Conservation (phyloP, 257 asterid species). For the Fraxinus americana region DNA sequence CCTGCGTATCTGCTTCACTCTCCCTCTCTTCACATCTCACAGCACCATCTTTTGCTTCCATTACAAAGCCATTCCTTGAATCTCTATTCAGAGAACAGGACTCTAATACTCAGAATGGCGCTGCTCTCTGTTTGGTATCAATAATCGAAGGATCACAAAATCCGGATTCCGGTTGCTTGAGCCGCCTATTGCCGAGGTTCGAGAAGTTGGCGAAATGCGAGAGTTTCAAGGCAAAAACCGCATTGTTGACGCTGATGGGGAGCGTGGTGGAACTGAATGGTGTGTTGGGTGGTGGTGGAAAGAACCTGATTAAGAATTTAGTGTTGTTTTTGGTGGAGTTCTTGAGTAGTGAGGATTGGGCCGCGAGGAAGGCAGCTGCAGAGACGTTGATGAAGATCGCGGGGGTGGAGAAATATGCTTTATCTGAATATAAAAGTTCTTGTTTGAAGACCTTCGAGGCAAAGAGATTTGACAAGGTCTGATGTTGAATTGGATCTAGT, state of each 20-base stretch:
- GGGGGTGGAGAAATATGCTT: conserved; percentile 47
- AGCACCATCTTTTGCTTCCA: conserved; percentile 59
- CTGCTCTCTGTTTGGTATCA: conserved; percentile 74
- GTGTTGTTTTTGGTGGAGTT: conserved; percentile 65
- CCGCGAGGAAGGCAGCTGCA: conserved; percentile 77
- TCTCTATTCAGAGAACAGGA: conserved; percentile 75
- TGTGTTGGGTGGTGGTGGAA: conserved; percentile 40
- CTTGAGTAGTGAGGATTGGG: conserved; percentile 86
- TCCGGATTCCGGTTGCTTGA: conserved; percentile 55
- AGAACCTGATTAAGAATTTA: conserved; percentile 49
- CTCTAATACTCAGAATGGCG: conserved; percentile 59
- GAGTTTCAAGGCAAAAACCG: conserved; percentile 70
- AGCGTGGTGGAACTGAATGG: conserved; percentile 60
- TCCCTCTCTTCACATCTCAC: conserved; percentile 68
- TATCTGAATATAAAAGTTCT: conserved; percentile 58
- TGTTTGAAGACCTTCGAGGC: conserved; percentile 85
- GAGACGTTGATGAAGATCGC: conserved; percentile 71
- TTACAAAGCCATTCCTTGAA: conserved; percentile 72
- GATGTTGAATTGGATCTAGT: conserved; percentile 2
- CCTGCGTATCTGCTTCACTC: conserved; percentile 66
- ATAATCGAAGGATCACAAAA: conserved; percentile 53
- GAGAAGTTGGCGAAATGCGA: conserved; percentile 65
- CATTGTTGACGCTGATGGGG: conserved; percentile 63
- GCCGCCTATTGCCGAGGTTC: conserved; percentile 53
- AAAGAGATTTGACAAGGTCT: conserved; percentile 80